These are phyloP conservation scores for Spencermartinsiella ligniputridi DNA, from an alignment of 1,139 yeast species.

Conservation along the genomic window DNA sequence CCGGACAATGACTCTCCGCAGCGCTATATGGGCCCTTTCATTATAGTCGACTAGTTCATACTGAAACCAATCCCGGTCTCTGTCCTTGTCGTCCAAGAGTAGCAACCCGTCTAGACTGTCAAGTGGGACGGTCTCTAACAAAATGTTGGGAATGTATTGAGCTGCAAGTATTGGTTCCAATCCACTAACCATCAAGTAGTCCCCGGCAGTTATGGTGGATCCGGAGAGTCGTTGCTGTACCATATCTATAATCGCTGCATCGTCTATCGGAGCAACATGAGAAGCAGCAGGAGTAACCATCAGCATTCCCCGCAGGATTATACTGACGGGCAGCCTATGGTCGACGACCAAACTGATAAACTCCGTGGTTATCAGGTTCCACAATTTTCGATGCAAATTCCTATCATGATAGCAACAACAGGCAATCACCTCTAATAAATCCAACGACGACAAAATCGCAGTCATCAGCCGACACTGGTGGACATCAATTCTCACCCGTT, in stretches of 20 bases:
- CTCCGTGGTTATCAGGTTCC: background rate
- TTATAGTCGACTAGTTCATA: background rate
- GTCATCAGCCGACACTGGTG: background rate
- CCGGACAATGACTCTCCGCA: background rate
- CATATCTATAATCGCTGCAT: background rate
- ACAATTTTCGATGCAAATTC: background rate
- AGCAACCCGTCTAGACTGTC: background rate
- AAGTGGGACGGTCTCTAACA: background rate
- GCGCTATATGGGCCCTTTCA: background rate
- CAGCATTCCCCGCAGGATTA: background rate
- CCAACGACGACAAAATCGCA: background rate
- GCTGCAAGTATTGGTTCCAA: background rate
- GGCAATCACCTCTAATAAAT: constrained; percentile 1
- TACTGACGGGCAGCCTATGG: constrained; percentile 3
- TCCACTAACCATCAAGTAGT: background rate
- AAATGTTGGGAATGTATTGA: background rate
- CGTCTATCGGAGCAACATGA: background rate
- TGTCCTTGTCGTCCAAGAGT: background rate
- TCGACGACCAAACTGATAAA: constrained; percentile 4
- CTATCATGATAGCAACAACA: constrained; percentile 1
- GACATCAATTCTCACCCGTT: background rate
- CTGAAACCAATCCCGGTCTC: background rate
- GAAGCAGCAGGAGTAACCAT: background rate
- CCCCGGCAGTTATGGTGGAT: background rate
- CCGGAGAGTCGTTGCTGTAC: background rate